Conservation (phyloP, 75 land plant species). For the Adiantum capillusveneris region DNA sequence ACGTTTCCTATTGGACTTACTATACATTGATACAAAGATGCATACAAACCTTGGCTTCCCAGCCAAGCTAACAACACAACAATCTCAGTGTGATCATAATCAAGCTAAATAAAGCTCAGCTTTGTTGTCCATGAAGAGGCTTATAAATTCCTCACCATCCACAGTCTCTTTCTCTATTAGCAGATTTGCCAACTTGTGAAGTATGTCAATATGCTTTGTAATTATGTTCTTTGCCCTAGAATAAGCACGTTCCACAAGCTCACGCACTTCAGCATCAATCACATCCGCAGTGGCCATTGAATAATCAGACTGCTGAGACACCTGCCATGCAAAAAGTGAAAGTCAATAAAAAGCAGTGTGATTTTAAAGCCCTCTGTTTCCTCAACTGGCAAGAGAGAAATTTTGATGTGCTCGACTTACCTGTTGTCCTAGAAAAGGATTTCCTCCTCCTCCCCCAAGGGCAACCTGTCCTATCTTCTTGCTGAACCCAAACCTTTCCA, state of each 20-base stretch:
- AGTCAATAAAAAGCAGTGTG: too few species aligned
- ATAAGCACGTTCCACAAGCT: slow-evolving; percentile 88
- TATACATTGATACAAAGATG: too few species aligned
- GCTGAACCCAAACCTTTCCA: slow-evolving; percentile 99
- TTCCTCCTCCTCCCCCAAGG: slow-evolving; percentile 93
- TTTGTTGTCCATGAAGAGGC: slow-evolving; percentile 95
- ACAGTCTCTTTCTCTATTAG: slow-evolving; percentile 98
- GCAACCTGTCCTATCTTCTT: slow-evolving; percentile 97
- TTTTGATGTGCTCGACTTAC: too few species aligned
- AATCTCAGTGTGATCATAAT: too few species aligned
- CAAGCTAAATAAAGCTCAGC: slow-evolving; percentile 57
- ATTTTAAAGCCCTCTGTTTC: too few species aligned
- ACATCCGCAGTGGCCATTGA: slow-evolving; percentile 99
- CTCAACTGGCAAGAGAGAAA: too few species aligned
- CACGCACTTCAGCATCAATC: slow-evolving; percentile 95
- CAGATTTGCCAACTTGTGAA: slow-evolving; percentile 96
- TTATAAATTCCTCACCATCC: slow-evolving; percentile 98
- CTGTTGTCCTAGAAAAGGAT: slow-evolving; percentile 97
- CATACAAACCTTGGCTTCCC: too few species aligned
- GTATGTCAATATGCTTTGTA: slow-evolving; percentile 91
- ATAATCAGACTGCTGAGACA: slow-evolving; percentile 86
- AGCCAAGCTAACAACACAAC: too few species aligned
- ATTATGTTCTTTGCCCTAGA: slow-evolving; percentile 67
- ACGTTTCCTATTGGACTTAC: too few species aligned
- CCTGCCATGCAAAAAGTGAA: slow-evolving; percentile 25